Evolutionary conservation across 208 protist genomes (phyloP).

Genomic region (Leishmania martiniquensis): DNA sequence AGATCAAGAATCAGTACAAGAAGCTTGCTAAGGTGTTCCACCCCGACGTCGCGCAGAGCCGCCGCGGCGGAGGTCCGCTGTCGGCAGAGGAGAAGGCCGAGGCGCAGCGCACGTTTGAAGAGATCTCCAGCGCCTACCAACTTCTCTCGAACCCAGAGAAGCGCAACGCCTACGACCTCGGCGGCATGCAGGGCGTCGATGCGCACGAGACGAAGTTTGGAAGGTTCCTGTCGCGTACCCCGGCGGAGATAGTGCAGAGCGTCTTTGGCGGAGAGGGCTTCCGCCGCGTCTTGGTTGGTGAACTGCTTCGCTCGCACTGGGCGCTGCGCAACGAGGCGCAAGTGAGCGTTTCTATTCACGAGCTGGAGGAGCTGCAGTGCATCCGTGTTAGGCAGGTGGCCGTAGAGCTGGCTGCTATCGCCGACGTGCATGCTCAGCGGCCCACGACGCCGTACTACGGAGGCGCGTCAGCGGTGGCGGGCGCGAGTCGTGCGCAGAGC

Average conservation of each 20-base stretch:
- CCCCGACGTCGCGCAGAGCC: constrained; percentile 69
- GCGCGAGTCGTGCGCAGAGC: not conserved
- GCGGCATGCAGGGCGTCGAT: constrained; percentile 59
- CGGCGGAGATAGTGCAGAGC: constrained; percentile 85
- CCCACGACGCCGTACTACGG: constrained; percentile 29
- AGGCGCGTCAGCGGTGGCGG: not conserved
- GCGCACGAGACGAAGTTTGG: constrained; percentile 76
- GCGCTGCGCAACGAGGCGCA: constrained; percentile 80
- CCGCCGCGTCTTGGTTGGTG: constrained; percentile 56
- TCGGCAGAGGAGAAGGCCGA: constrained; percentile 42
- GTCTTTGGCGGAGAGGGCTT: constrained; percentile 86
- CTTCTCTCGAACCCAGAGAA: constrained; percentile 90
- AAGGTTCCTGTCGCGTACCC: constrained; percentile 72
- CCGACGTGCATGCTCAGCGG: constrained; percentile 76
- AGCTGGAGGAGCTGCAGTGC: constrained; percentile 84
- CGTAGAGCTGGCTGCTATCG: constrained; percentile 63
- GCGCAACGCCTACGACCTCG: constrained; percentile 75
- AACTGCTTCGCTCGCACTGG: constrained; percentile 84
- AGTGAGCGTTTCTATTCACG: constrained; percentile 81
- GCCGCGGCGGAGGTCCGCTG: constrained; percentile 8
- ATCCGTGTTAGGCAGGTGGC: constrained; percentile 77
- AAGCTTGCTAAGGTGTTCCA: constrained; percentile 89
- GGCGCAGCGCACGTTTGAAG: constrained; percentile 71
- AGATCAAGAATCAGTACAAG: constrained; percentile 88
- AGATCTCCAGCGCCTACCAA: constrained; percentile 79